Evolutionary conservation across 169 alveolate species (phyloP).

Genomic region (Cryptosporidium tyzzeri): DNA sequence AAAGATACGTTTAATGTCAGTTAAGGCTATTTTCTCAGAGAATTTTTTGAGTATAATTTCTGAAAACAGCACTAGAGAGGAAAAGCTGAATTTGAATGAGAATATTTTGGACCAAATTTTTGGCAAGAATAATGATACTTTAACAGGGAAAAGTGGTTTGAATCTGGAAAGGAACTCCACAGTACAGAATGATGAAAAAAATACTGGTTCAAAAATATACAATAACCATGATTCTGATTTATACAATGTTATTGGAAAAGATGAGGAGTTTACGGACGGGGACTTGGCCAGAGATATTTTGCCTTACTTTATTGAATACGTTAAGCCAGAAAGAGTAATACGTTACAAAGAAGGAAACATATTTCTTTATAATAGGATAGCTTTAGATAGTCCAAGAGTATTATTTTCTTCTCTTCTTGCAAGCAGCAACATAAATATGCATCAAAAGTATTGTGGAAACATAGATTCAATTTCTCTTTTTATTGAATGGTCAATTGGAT

Average conservation of each 20-base stretch:
- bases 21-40: constrained; percentile 54
- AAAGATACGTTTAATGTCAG: constrained; percentile 30
- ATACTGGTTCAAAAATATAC: background rate
- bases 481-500: constrained; percentile 65
- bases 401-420: constrained; percentile 60
- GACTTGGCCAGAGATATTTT: constrained; percentile 38
- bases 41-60: constrained; percentile 34
- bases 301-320: constrained; percentile 33
- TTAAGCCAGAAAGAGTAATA: constrained; percentile 23
- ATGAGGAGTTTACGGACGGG: background rate
- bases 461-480: constrained; percentile 52
- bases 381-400: constrained; percentile 66
- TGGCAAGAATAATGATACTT: background rate
- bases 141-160: background rate
- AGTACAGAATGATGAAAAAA: background rate
- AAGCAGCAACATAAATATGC: constrained; percentile 39
- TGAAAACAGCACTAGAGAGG: background rate
- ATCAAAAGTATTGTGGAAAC: constrained; percentile 53
- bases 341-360: background rate
- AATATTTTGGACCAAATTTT: constrained; percentile 23
- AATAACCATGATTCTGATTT: background rate
- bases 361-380: constrained; percentile 10
- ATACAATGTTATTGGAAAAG: background rate
- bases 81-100: background rate
- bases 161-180: background rate